phyloP scores from a whole-genome alignment of 73 alveolate genomes.

The Paramecium sexaurelia region DNA sequence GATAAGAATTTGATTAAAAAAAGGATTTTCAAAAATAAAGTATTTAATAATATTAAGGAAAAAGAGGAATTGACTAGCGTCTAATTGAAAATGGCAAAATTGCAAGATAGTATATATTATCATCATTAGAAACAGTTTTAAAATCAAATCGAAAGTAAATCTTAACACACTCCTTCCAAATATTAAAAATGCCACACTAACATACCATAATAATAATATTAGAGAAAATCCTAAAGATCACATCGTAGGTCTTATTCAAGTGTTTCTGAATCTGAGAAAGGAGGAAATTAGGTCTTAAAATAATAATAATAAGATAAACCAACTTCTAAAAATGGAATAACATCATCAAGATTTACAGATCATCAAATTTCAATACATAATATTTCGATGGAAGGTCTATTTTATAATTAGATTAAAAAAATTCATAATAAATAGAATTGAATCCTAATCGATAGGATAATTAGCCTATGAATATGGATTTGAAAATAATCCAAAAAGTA shows the following conservation, averaged over 20 bases:
- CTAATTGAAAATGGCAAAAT: background rate
- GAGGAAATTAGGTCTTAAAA: background rate
- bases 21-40: too few relatives aligned
- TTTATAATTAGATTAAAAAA: background rate
- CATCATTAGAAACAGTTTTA: background rate
- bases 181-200: background rate
- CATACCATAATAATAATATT: background rate
- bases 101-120: constrained; percentile 12
- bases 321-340: background rate
- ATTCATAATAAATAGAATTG: background rate
- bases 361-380: background rate
- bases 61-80: background rate
- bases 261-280: background rate
- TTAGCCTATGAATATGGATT: background rate
- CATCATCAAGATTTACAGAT: constrained; percentile 40
- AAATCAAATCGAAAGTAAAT: background rate
- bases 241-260: background rate
- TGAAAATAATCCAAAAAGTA: background rate
- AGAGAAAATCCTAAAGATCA: background rate
- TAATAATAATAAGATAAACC: background rate
- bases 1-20: too few relatives aligned
- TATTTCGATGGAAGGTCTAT: constrained; percentile 9
- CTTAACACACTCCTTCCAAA: background rate
- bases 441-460: background rate
- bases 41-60: too few relatives aligned